Percentiles rank a stretch among this genome's conserved stretches.
phyloP scores from a whole-genome alignment of 2,329 filamentous ascomycete genomes.

The Fusarium staphyleae region DNA sequence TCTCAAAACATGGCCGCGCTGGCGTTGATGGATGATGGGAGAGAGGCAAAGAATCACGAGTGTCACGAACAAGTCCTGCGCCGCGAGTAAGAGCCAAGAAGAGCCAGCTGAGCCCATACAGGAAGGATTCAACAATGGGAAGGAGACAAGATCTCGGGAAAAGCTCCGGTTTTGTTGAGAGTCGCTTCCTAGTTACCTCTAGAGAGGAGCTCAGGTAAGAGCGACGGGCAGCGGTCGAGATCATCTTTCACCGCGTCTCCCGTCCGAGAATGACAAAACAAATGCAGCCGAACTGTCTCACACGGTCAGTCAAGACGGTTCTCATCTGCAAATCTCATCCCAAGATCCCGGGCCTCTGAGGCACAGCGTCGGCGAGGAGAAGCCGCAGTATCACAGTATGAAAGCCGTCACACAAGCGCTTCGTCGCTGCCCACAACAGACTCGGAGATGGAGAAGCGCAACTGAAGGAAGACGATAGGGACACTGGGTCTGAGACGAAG shows the following conservation, averaged over 20 bases:
- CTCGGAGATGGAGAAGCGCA: background rate
- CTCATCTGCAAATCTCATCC: slow-evolving; percentile 4
- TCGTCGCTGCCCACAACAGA: slow-evolving; percentile 6
- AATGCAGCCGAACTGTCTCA: slow-evolving; percentile 8
- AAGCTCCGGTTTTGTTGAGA: background rate
- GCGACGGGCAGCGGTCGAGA: background rate
- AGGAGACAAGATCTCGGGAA: slow-evolving; percentile 10
- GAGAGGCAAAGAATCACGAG: slow-evolving; percentile 31
- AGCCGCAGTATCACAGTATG: slow-evolving; percentile 20
- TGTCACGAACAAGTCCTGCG: slow-evolving; percentile 1
- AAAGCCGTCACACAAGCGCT: slow-evolving; percentile 25
- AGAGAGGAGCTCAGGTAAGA: slow-evolving; percentile 2
- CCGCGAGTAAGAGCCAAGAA: background rate
- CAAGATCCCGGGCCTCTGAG: slow-evolving; percentile 1
- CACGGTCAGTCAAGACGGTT: slow-evolving; percentile 2
- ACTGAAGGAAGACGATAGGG: background rate
- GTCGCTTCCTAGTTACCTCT: slow-evolving; percentile 11
- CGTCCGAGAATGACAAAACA: slow-evolving; percentile 1
- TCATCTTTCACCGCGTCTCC: slow-evolving; percentile 8
- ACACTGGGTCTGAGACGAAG: background rate
- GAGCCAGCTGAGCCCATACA: background rate
- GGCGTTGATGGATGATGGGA: slow-evolving; percentile 43
- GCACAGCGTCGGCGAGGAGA: slow-evolving; percentile 19
- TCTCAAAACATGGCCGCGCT: slow-evolving; percentile 50
- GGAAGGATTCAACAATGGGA: background rate